A percentile compares a stretch with the other conserved stretches of the same genome.
Conservation (phyloP, 1,284 basidiomycete species). For the Ceratobasidium sp. region DNA sequence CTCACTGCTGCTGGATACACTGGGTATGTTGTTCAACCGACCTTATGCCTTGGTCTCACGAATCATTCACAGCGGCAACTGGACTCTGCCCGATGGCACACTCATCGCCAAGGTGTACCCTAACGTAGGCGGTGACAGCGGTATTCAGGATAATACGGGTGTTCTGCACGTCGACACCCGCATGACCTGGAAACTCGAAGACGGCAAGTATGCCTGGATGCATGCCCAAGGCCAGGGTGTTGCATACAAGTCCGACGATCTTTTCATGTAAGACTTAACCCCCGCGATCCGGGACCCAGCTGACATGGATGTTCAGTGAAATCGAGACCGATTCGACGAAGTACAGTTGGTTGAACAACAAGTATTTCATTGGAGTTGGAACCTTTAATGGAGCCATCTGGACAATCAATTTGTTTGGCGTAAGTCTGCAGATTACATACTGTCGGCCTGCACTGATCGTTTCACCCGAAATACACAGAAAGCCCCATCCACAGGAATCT, state of each 20-base stretch:
- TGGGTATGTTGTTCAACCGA: background rate
- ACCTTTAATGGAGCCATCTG: conserved; percentile 45
- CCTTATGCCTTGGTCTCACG: background rate
- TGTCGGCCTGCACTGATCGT: too few relatives aligned
- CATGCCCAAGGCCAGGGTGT: conserved; percentile 43
- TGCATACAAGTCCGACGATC: conserved; percentile 36
- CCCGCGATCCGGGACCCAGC: background rate
- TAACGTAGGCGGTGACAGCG: conserved; percentile 45
- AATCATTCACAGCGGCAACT: conserved; percentile 33
- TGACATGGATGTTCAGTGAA: conserved; percentile 26
- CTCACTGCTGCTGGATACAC: conserved; percentile 46
- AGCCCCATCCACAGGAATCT: too few relatives aligned
- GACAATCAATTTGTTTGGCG: conserved; percentile 46
- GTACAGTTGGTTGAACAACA: conserved; percentile 43
- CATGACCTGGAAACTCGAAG: conserved; percentile 45
- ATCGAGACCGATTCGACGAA: conserved; percentile 45
- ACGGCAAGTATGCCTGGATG: conserved; percentile 42
- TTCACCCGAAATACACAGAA: too few relatives aligned
- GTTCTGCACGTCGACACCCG: conserved; percentile 45
- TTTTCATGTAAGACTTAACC: conserved; percentile 38
- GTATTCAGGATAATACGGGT: conserved; percentile 44
- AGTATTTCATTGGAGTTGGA: conserved; percentile 43
- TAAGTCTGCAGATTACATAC: background rate
- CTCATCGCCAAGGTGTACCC: conserved; percentile 44
- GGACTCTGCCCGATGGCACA: conserved; percentile 27